Evolutionary conservation across 371 early-diverging fungal genomes (phyloP), one percentile per base, ranked within the genome.

Genomic region (Rhizopus sp.): DNA sequence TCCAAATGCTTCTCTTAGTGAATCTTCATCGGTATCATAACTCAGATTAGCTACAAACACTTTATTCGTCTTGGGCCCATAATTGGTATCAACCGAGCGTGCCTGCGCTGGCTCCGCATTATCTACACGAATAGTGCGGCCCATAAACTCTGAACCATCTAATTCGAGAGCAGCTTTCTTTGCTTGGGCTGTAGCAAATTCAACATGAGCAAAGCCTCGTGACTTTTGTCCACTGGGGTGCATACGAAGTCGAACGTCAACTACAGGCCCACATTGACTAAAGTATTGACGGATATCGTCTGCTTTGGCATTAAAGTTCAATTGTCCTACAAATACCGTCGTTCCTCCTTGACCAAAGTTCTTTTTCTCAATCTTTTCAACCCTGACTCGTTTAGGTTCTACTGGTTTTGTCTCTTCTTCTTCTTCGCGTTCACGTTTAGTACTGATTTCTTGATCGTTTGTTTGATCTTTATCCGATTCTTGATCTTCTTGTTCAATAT

Each of bases 21-120:
- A 89, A 73, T 95, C 93, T 72, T 98, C 97, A 17, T 88, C 89
- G 7, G 92, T 89, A 66, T 80, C 88, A 67, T 93, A 95, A 31
- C 91, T 87, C 59, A 98, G 76, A 80, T 97, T 98, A 50, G 97
- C 98, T 42, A 96, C 78, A 58, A 96, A 98, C 7, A 97, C 85
- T 29, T 97, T 97, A 39, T 82, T 69, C 13, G 77, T 66, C 46
- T 74, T 78, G 50, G 73, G 72, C 16, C 61, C 67, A 59, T 60
- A 78, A 66, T 67, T 83, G 59, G 53, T 65, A 52, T 72, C 70
- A 16, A 65, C 58, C 23, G 60, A 60, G 34, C 73, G 68, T 16
- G 61, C 68, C 30, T 59, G 50, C 10, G 72, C 70, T 34, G 67
- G 55, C 30, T 64, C 61, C 38, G 72, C 75, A 42, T 80, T 77